Evolutionary conservation across 257 asterid genomes (phyloP).

Genomic region (Rehmannia glutinosa): DNA sequence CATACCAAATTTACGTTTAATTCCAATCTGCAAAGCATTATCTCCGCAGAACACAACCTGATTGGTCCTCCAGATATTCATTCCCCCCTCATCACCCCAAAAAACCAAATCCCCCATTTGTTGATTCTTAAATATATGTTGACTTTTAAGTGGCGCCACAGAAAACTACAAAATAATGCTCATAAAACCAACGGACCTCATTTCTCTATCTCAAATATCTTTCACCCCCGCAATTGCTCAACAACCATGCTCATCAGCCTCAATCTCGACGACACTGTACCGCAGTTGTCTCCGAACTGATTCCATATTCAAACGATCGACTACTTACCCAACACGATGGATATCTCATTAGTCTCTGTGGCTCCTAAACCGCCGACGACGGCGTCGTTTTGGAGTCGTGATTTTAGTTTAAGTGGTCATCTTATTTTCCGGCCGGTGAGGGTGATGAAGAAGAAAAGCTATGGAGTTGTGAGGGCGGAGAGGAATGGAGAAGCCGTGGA

Average conservation of each 20-base stretch:
- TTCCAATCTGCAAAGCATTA: conserved; percentile 14
- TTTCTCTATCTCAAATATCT: conserved; percentile 17
- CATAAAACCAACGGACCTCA: conserved; percentile 25
- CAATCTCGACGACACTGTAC: conserved; percentile 3
- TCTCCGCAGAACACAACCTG: conserved; percentile 4
- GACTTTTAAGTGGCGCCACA: conserved; percentile 25
- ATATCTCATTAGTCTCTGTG: conserved; percentile 45
- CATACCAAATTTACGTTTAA: too few relatives aligned
- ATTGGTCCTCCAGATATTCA: conserved; percentile 30
- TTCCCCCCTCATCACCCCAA: neutral
- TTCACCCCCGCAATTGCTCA: neutral
- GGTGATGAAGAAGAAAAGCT: conserved; percentile 18
- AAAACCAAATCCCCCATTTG: neutral
- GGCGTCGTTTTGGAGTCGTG: conserved; percentile 34
- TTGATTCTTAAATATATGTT: neutral
- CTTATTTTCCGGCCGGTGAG: conserved; percentile 24
- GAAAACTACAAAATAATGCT: neutral
- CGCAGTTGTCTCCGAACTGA: neutral
- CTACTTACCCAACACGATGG: conserved; percentile 28
- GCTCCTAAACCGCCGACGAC: conserved; percentile 36
- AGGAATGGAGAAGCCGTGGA: conserved; percentile 37
- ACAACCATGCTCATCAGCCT: conserved; percentile 16
- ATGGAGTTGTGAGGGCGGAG: conserved; percentile 40
- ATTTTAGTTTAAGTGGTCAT: conserved; percentile 18
- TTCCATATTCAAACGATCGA: neutral